Base-by-base conservation (phyloP, 257 asterid species). In the Thymus quinquecostatus region DNA sequence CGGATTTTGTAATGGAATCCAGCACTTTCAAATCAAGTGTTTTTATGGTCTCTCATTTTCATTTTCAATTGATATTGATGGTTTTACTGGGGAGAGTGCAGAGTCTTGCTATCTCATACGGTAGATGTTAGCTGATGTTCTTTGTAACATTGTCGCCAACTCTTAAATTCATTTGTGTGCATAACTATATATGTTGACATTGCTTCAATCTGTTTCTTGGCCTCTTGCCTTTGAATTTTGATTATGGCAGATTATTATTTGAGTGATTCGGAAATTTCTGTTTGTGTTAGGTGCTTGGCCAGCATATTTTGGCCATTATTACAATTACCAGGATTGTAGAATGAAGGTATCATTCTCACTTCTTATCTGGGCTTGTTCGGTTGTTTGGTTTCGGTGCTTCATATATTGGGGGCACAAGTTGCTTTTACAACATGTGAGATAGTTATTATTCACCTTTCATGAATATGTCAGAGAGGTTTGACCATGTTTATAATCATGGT, bases 271-370 rank as follows among this genome's bases (percentile, higher is more conserved):
- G 98, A 65, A 92, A 89, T 78, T 79, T 90, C 40, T 92, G 98
- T 67, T 92, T 68, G 96, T 92, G 53, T 86, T 92, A 68, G 96
- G 98, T 70, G 87, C 97, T 81, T 79, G 90, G 82, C 95, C 88
- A 80, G 96, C 95, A 62, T 92, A 88, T 80, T 74, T 80, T 72
- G 81, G 91, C 73, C 98, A 92, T 76, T 83, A 21, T 21, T 21
- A 21, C 21, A 21, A 75, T 49, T 85, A 92, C 81, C 85, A 76
- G 75, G 98, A 92, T 71, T 75, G 88, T 75, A 88, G 84, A 85
- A 86, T 92, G 66, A 92, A 90, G 97, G 98, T 92, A 72, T 58
- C 68, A 11, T 7, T 10, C 12, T 44, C 49, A 44, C 3, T 2
- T 66, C 58, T 73, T 12, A 21, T 21, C 21, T 21, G 21, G 21